Conservation (phyloP, 192 early-diverging fungal genomes). For the Coemansia aciculifera region DNA sequence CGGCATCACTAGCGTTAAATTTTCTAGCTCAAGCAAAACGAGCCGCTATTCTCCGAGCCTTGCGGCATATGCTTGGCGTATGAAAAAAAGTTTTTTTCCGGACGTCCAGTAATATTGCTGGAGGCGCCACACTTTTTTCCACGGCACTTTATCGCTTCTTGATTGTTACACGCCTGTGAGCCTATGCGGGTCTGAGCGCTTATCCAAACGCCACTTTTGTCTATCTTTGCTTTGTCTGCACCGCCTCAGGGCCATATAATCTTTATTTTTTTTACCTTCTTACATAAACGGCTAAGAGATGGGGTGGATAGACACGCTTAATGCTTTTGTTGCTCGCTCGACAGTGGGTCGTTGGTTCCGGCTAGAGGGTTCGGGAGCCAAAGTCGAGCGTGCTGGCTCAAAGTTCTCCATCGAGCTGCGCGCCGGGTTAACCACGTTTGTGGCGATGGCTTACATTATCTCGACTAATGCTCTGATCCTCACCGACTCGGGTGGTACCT, state of each 20-base stretch:
- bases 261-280: neutral
- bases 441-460: slow-evolving; percentile 77
- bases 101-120: neutral
- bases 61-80: neutral
- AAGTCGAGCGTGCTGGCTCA: slow-evolving; percentile 61
- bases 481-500: slow-evolving; percentile 76
- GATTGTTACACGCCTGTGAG: neutral
- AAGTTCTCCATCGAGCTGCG: slow-evolving; percentile 67
- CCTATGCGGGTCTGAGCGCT: neutral
- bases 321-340: slow-evolving; percentile 60
- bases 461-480: slow-evolving; percentile 75
- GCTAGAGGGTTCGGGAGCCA: slow-evolving; percentile 62
- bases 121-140: neutral
- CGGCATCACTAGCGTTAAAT: neutral
- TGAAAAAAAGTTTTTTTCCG: neutral
- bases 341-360: slow-evolving; percentile 62
- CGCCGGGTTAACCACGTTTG: slow-evolving; percentile 68
- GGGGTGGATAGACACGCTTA: slow-evolving; percentile 58
- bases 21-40: neutral
- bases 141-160: neutral
- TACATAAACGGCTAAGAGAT: slow-evolving; percentile 18
- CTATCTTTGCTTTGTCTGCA: neutral
- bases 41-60: neutral
- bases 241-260: neutral
- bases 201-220: neutral